Evolutionary conservation across 345 rosid genomes (phyloP).

Genomic region (Citrus hindsii): DNA sequence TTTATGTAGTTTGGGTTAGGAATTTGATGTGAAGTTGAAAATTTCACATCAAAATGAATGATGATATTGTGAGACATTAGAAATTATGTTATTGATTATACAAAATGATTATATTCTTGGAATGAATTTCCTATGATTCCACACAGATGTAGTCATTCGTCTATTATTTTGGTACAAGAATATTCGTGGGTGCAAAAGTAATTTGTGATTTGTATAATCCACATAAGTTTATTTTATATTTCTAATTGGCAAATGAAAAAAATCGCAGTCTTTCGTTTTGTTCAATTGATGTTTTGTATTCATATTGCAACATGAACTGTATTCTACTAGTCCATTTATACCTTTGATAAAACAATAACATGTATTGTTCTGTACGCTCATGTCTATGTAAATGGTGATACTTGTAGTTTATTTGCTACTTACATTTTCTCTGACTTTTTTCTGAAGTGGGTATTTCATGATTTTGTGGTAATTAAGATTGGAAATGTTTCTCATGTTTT

Average conservation of each 20-base stretch:
- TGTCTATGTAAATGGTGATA: background rate
- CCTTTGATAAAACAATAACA: background rate
- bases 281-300: background rate
- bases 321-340: background rate
- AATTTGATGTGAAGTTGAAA: background rate
- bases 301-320: background rate
- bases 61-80: background rate
- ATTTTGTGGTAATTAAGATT: background rate
- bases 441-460: background rate
- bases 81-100: background rate
- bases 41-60: background rate
- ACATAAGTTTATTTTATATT: background rate
- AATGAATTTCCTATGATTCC: background rate
- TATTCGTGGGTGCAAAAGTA: background rate
- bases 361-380: background rate
- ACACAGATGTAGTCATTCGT: background rate
- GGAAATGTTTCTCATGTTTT: conserved; percentile 9
- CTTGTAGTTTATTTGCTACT: background rate
- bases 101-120: background rate
- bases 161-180: background rate
- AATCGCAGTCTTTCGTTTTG: background rate
- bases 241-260: background rate
- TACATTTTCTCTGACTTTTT: background rate
- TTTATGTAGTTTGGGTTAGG: background rate
- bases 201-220: background rate